phyloP scores from a whole-genome alignment of 2,329 filamentous ascomycete species.

The Alternaria arbusti region DNA sequence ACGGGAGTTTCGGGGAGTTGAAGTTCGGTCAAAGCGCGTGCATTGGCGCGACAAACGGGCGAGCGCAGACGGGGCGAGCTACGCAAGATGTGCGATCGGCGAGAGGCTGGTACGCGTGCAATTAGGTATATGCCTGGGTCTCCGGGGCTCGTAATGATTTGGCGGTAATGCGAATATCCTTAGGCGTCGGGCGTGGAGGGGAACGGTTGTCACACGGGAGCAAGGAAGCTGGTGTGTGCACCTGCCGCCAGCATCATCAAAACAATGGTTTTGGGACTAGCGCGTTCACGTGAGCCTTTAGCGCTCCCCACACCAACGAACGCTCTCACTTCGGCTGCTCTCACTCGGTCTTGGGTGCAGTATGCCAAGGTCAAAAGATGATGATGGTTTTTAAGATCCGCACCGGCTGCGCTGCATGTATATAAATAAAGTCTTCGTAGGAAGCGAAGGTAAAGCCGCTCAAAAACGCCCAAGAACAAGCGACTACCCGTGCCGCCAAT shows the following conservation, averaged over 20 bases:
- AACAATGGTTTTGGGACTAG: conserved; percentile 19
- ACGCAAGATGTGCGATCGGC: conserved; percentile 8
- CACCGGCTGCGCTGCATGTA: conserved; percentile 4
- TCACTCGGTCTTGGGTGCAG: background rate
- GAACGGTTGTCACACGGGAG: conserved; percentile 33
- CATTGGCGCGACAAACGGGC: conserved; percentile 37
- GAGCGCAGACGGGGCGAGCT: conserved; percentile 9
- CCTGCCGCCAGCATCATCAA: conserved; percentile 20
- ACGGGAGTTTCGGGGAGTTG: conserved; percentile 24
- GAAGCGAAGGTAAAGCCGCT: conserved; percentile 9
- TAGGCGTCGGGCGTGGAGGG: conserved; percentile 28
- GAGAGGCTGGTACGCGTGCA: conserved; percentile 5
- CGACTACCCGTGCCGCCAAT: conserved; percentile 32
- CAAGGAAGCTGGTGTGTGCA: conserved; percentile 33
- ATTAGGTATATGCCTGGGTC: background rate
- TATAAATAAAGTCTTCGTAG: conserved; percentile 14
- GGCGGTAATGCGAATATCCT: conserved; percentile 43
- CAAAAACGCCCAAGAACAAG: conserved; percentile 30
- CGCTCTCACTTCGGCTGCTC: background rate
- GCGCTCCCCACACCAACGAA: background rate
- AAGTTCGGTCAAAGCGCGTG: conserved; percentile 43
- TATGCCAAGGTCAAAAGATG: background rate
- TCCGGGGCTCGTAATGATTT: conserved; percentile 35
- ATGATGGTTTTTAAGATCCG: background rate
- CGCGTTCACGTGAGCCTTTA: conserved; percentile 8